Evolutionary conservation across 345 rosid genomes (phyloP).

Genomic region (Viola odorata): DNA sequence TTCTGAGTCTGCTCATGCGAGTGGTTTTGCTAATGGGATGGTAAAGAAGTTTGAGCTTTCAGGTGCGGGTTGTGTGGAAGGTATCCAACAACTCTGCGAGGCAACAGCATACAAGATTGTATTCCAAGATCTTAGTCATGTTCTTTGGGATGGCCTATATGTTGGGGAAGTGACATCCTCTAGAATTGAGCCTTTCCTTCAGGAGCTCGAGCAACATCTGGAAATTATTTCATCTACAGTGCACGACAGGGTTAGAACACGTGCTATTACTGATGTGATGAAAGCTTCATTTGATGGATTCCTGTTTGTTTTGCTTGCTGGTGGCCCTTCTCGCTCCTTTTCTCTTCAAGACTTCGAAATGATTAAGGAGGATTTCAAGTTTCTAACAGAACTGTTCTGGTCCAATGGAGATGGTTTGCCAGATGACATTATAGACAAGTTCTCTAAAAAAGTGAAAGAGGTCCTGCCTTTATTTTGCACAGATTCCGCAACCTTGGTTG

Average conservation of each 20-base stretch:
- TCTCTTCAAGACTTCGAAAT: constrained; percentile 60
- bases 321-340: constrained; percentile 89
- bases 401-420: constrained; percentile 96
- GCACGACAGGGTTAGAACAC: constrained; percentile 78
- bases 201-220: constrained; percentile 67
- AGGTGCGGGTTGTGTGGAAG: constrained; percentile 76
- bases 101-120: constrained; percentile 71
- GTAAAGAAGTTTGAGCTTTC: constrained; percentile 78
- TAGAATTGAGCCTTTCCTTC: constrained; percentile 69
- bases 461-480: constrained; percentile 70
- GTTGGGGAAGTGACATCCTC: constrained; percentile 72
- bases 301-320: constrained; percentile 82
- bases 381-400: constrained; percentile 81
- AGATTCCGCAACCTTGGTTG: constrained; percentile 68
- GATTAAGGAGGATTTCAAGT: constrained; percentile 81
- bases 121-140: constrained; percentile 76
- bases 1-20: constrained; percentile 60
- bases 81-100: constrained; percentile 82
- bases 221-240: constrained; percentile 61
- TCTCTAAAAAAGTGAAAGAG: constrained; percentile 48
- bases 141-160: constrained; percentile 87
- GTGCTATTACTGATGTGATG: constrained; percentile 75
- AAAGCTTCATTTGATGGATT: constrained; percentile 89
- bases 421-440: constrained; percentile 62
- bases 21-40: constrained; percentile 67